phyloP scores from a whole-genome alignment of 192 early-diverging fungal species.

The Umbelopsis ramanniana region DNA sequence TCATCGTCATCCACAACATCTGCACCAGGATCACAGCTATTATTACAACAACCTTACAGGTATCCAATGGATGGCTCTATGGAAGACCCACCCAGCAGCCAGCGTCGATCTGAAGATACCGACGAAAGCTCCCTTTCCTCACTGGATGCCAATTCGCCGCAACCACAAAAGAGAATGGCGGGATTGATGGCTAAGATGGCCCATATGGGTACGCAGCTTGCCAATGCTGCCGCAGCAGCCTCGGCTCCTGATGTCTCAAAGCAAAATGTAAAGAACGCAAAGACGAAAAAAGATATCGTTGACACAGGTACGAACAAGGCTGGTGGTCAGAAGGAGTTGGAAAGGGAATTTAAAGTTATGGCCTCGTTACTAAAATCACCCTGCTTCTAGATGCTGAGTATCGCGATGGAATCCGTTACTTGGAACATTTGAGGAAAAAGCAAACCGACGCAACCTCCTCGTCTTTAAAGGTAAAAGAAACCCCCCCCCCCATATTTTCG shows the following conservation, averaged over 20 bases:
- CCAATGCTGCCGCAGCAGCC: slow-evolving; percentile 14
- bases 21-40: neutral
- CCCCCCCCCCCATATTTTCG: neutral
- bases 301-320: slow-evolving; percentile 41
- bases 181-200: slow-evolving; percentile 34
- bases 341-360: neutral
- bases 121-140: slow-evolving; percentile 21
- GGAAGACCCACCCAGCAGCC: neutral
- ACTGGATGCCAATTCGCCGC: slow-evolving; percentile 15
- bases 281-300: slow-evolving; percentile 45
- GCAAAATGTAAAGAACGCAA: slow-evolving; percentile 40
- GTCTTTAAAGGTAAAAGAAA: slow-evolving; percentile 12
- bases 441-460: slow-evolving; percentile 5
- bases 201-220: slow-evolving; percentile 32
- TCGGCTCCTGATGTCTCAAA: slow-evolving; percentile 31
- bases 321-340: too few species aligned
- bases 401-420: slow-evolving; percentile 29
- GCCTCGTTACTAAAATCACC: neutral
- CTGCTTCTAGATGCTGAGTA: slow-evolving; percentile 28
- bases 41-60: slow-evolving; percentile 12
- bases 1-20: neutral
- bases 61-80: neutral
- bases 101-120: slow-evolving; percentile 24
- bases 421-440: slow-evolving; percentile 34
- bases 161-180: slow-evolving; percentile 30